Conservation (phyloP, 2,329 filamentous ascomycete species). For the Aspergillus brunneoviolaceus region DNA sequence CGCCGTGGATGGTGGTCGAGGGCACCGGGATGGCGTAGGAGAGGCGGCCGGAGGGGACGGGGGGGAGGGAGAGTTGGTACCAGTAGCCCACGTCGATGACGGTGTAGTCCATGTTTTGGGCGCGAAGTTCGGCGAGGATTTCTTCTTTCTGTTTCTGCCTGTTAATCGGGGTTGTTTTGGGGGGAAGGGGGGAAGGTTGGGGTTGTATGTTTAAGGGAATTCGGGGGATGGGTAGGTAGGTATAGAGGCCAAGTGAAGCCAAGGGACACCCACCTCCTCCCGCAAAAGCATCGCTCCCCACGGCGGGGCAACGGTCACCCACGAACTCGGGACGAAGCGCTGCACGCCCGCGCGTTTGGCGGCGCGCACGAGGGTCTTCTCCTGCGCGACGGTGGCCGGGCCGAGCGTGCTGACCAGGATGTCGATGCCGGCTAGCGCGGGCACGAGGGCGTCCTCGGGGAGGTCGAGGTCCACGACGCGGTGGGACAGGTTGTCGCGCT, state of each 20-base stretch:
- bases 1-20: neutral
- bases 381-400: slow-evolving; percentile 24
- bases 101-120: slow-evolving; percentile 50
- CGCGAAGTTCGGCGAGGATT: slow-evolving; percentile 46
- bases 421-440: slow-evolving; percentile 32
- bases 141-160: slow-evolving; percentile 44
- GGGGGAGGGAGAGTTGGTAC: slow-evolving; percentile 47
- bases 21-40: neutral
- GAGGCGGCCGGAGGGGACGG: slow-evolving; percentile 31
- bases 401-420: slow-evolving; percentile 42
- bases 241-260: too few relatives aligned
- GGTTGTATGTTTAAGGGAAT: neutral
- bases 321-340: slow-evolving; percentile 50
- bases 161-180: too few relatives aligned
- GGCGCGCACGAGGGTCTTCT: slow-evolving; percentile 45
- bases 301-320: slow-evolving; percentile 39
- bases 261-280: slow-evolving; percentile 24
- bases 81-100: slow-evolving; percentile 56
- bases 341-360: slow-evolving; percentile 47
- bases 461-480: slow-evolving; percentile 15
- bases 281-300: slow-evolving; percentile 34
- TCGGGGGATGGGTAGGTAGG: neutral
- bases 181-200: too few relatives aligned
- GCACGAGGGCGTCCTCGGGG: neutral
- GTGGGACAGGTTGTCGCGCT: slow-evolving; percentile 42